Evolutionary conservation across 495 filamentous ascomycete genomes (phyloP).

Genomic region (Tuber indicum): DNA sequence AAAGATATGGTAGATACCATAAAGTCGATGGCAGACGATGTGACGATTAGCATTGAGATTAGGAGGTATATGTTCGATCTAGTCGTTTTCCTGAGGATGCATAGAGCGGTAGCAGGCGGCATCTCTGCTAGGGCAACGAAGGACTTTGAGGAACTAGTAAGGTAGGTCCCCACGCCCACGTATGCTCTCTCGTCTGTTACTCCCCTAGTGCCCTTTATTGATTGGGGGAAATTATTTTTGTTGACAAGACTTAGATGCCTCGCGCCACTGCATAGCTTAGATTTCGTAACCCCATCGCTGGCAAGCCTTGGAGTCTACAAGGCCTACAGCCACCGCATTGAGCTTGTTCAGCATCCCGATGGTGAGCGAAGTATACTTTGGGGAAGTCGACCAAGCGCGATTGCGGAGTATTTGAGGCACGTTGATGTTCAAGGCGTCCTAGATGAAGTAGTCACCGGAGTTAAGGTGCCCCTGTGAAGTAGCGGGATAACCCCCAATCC

Average conservation of each 20-base stretch:
- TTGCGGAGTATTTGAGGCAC: conserved; percentile 59
- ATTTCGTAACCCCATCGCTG: conserved; percentile 77
- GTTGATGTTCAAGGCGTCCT: conserved; percentile 70
- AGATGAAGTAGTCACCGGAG: conserved; percentile 66
- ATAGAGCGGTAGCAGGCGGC: conserved; percentile 73
- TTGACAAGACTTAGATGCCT: conserved; percentile 49
- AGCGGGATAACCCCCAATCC: conserved; percentile 7
- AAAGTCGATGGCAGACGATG: conserved; percentile 31
- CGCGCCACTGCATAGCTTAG: conserved; percentile 73
- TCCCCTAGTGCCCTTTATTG: conserved; percentile 5
- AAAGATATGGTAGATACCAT: conserved; percentile 21
- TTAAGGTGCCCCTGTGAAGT: conserved; percentile 62
- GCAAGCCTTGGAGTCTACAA: conserved; percentile 79
- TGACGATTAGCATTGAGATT: conserved; percentile 55
- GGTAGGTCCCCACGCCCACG: conserved; percentile 45
- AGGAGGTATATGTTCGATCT: conserved; percentile 78
- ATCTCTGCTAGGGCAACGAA: conserved; percentile 69
- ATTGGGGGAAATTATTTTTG: conserved; percentile 3
- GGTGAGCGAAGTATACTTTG: conserved; percentile 86
- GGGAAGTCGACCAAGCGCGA: conserved; percentile 69
- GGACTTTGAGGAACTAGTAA: conserved; percentile 62
- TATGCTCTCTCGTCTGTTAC: not conserved
- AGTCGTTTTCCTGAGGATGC: conserved; percentile 72
- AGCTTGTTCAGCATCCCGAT: conserved; percentile 55
- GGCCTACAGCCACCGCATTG: conserved; percentile 79